Conservation (phyloP, 768 basidiomycete genomes). For the Podaxis carcinomalis region DNA sequence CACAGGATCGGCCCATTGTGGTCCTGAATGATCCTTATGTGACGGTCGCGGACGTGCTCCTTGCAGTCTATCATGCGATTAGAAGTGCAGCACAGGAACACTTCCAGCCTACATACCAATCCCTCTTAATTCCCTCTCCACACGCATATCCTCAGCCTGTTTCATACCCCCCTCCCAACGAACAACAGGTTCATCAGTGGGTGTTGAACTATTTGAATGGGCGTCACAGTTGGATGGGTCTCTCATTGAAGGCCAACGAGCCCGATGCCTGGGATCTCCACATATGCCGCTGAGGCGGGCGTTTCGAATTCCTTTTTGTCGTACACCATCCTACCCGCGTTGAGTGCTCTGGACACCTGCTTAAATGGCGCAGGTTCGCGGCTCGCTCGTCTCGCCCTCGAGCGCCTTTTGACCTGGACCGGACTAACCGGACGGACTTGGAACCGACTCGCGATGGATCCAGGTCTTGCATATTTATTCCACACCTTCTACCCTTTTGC, state of each 20-base stretch:
- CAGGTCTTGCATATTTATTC: conserved; percentile 1
- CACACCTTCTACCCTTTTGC: neutral
- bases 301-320: neutral
- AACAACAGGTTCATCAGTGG: neutral
- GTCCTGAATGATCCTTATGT: neutral
- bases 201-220: neutral
- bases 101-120: neutral
- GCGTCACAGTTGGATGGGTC: neutral
- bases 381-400: neutral
- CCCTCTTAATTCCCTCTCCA: neutral
- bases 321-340: neutral
- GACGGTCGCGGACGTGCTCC: conserved; percentile 1
- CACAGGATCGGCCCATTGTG: conserved; percentile 6
- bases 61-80: neutral
- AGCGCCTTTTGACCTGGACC: neutral
- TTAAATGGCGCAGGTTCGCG: neutral
- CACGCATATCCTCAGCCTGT: neutral
- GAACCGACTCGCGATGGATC: neutral
- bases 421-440: neutral
- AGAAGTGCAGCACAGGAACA: neutral
- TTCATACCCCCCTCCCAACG: neutral
- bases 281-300: neutral
- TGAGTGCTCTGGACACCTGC: neutral
- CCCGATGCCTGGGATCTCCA: conserved; percentile 5
- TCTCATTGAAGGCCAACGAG: neutral